Base-by-base conservation (phyloP, 2,329 filamentous ascomycete species). In the Cladophialophora bantiana region DNA sequence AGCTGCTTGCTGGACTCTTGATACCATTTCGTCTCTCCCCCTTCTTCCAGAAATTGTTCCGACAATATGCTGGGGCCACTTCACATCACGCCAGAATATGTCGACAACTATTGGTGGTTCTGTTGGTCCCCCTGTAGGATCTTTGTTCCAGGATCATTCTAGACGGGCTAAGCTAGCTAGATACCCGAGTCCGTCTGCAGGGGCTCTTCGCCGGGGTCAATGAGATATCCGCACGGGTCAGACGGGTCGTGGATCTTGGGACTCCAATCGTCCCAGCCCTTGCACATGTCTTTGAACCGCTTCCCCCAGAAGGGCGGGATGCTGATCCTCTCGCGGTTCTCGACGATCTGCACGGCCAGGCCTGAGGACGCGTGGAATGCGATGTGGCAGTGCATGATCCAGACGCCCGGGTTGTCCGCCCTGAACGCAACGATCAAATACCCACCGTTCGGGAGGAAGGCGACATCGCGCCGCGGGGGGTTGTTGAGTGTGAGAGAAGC, bases 311-410 rank as follows among this genome's bases (percentile, higher is more conserved):
- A n/a, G 10, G 36, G 18, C 6, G 59, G 35, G 48, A 61, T 34
- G 18, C 9, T 13, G 31, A 61, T 52, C 12, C 32, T n/a, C 32
- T 15, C 18, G 2, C 48, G 18, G 34, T 61, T 61, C 48, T 84
- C 86, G 7, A 86, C 68, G 70, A 86, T 85, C 73, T 86, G 82
- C 42, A 86, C 74, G 10, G 79, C 80, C 31, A 92, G 81, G 7
- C 90, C 90, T 1, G 86, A 86, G 0, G 84, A 79, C 64, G 91
- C 81, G 74, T 92, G 90, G 89, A 89, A 93, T 74, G 92, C 90
- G 58, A 93, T 89, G 75, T 94, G 91, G 77, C 90, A 93, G 78
- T 93, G 90, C 79, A 93, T 90, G 1, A 90, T 77, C 88, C 88
- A 90, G 31, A 90, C 81, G 36, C 86, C 79, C 0, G 79, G 79